Conservation (phyloP, 2,329 filamentous ascomycete genomes). For the Alternaria burnsii region DNA sequence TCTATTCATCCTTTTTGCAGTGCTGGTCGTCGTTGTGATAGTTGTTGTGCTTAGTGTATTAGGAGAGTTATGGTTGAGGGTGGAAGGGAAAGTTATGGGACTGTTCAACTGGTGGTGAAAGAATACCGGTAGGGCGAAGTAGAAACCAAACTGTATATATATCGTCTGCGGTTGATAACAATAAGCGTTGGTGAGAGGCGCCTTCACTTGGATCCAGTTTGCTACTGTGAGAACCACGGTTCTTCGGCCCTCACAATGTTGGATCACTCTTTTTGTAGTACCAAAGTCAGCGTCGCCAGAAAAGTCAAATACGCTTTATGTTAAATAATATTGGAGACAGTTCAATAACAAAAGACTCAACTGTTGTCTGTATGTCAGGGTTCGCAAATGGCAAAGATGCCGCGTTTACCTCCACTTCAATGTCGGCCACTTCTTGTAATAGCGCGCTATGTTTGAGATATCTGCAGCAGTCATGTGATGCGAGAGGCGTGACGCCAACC, state of each 20-base stretch:
- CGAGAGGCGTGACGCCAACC: too few species aligned
- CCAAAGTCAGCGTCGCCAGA: neutral
- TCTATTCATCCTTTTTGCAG: neutral
- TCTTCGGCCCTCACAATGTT: neutral
- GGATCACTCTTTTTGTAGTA: neutral
- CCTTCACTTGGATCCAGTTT: neutral
- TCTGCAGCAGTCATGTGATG: neutral
- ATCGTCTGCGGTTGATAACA: neutral
- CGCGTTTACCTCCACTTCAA: neutral
- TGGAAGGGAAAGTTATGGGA: neutral
- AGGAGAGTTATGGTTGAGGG: neutral
- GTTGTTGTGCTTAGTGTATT: neutral
- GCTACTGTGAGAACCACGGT: conserved; percentile 1
- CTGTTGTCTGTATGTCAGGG: neutral
- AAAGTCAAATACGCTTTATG: neutral
- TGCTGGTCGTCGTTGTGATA: neutral
- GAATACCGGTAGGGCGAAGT: neutral
- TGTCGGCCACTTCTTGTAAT: neutral
- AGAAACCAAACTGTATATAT: neutral
- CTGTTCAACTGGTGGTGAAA: neutral
- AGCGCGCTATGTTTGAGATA: neutral
- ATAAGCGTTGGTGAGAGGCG: neutral
- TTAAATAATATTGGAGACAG: neutral
- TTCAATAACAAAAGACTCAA: neutral
- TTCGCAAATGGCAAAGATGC: neutral